These are phyloP conservation scores for Saccharomycopsis olivae DNA, from an alignment of 805 yeast species.

Conservation along the genomic window DNA sequence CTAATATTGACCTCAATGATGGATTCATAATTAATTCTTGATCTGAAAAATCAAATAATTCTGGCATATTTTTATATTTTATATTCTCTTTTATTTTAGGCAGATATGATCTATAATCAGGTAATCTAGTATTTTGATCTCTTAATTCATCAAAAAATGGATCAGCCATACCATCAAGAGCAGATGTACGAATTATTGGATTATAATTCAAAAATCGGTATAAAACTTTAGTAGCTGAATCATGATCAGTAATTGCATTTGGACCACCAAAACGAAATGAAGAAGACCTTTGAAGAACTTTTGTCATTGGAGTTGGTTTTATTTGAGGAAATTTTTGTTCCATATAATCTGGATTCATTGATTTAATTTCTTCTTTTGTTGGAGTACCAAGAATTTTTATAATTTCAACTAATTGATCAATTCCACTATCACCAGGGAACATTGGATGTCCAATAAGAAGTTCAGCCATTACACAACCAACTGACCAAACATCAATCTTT, in stretches of 20 bases:
- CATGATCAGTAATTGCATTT: constrained; percentile 18
- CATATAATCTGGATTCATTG: constrained; percentile 96
- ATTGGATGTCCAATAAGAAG: constrained; percentile 89
- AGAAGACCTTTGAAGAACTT: constrained; percentile 42
- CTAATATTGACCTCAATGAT: constrained; percentile 25
- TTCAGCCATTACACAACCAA: constrained; percentile 98
- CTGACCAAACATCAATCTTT: constrained; percentile 94
- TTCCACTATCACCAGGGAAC: constrained; percentile 97
- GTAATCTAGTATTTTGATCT: constrained; percentile 17
- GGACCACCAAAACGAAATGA: constrained; percentile 28
- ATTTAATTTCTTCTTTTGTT: constrained; percentile 76
- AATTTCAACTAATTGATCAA: constrained; percentile 93
- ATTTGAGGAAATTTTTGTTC: constrained; percentile 92
- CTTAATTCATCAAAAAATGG: constrained; percentile 47
- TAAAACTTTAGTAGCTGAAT: constrained; percentile 42
- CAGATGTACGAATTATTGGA: constrained; percentile 53
- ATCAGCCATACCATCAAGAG: constrained; percentile 41
- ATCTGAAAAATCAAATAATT: constrained; percentile 36
- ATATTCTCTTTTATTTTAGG: constrained; percentile 1
- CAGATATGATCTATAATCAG: constrained; percentile 14
- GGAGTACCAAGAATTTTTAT: constrained; percentile 96
- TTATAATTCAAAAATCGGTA: constrained; percentile 53
- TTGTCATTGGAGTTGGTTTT: constrained; percentile 51
- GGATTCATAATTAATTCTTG: constrained; percentile 33
- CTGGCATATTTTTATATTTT: constrained; percentile 26